Evolutionary conservation across 164 flowering plant species (phyloP), one percentile per base, ranked within the genome.

Genomic region (Vitis cinerea): DNA sequence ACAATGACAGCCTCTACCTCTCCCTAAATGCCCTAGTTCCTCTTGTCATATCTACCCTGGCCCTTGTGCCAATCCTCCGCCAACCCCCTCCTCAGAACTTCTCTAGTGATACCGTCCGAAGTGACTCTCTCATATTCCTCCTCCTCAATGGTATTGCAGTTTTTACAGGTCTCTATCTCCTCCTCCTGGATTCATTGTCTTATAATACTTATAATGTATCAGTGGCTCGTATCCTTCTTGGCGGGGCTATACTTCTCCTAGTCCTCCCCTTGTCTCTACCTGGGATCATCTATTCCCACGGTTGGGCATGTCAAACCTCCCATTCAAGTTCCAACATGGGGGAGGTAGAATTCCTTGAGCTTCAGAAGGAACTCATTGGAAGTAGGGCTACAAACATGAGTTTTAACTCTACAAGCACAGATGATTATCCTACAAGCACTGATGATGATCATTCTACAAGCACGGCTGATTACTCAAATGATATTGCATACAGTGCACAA

Each of bases 151-250:
- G 69, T 2, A 9, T 74, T 6, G 80, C 79, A 12, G 61, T 73
- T 16, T 7, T 77, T 30, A 80, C 80, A 3, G 76, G 80, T 16
- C 48, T 76, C 4, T 77, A 79, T 27, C 74, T 80, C 23, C 69
- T 80, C 67, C 49, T 71, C 27, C 58, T 74, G 1, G 23, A 64
- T 29, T 71, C 77, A 30, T 23, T 64, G 1, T 56, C 80, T 23
- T 23, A 23, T 23, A 23, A 23, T 23, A 23, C 27, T 15, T 64
- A 63, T 8, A 17, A 7, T 6, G 9, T 49, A 44, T 23, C 50
- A 50, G 31, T 11, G 12, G 75, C 83, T 6, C 75, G 76, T 1
- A 10, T 73, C 15, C 75, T 73, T 51, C 31, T 79, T 3, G 71
- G n/a, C 0, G 77, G 77, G 10, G 79, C 82, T 19, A 2, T 71